A percentile compares a stretch with the other conserved stretches of the same genome.
phyloP scores from a whole-genome alignment of 345 rosid genomes.

The Mallotus nudiflorus region DNA sequence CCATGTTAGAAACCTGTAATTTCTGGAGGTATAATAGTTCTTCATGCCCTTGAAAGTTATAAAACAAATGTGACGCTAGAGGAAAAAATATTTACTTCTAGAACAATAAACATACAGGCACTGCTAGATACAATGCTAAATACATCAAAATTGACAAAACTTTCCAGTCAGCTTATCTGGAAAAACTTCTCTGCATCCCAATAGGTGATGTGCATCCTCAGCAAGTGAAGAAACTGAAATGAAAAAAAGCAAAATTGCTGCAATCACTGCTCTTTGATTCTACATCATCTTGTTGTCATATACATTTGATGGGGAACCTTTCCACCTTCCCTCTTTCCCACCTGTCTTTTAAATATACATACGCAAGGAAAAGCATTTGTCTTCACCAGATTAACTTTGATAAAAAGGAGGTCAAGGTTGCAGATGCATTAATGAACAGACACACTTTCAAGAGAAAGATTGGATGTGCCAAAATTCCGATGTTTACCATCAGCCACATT shows the following conservation, averaged over 20 bases:
- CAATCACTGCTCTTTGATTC: conserved; percentile 30
- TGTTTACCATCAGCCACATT: conserved; percentile 92
- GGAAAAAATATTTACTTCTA: background rate
- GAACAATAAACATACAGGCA: background rate
- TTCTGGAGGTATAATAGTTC: no score
- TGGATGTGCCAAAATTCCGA: conserved; percentile 71
- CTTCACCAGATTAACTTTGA: conserved; percentile 11
- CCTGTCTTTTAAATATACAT: background rate
- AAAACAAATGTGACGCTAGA: background rate
- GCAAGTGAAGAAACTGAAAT: conserved; percentile 44
- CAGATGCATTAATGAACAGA: conserved; percentile 23
- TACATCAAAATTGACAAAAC: background rate
- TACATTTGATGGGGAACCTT: background rate
- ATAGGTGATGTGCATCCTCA: background rate
- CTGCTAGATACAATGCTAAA: background rate
- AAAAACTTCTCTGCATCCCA: background rate
- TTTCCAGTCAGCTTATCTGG: background rate
- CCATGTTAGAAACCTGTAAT: no score
- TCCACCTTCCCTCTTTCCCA: background rate
- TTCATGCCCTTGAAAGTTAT: no score
- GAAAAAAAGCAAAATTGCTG: conserved; percentile 49
- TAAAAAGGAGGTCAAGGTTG: conserved; percentile 15
- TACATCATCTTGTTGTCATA: background rate
- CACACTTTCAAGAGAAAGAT: conserved; percentile 34
- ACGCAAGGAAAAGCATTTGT: background rate